Base-by-base conservation (phyloP, 2,329 filamentous ascomycete species). In the Raffaelea deltoideospora region DNA sequence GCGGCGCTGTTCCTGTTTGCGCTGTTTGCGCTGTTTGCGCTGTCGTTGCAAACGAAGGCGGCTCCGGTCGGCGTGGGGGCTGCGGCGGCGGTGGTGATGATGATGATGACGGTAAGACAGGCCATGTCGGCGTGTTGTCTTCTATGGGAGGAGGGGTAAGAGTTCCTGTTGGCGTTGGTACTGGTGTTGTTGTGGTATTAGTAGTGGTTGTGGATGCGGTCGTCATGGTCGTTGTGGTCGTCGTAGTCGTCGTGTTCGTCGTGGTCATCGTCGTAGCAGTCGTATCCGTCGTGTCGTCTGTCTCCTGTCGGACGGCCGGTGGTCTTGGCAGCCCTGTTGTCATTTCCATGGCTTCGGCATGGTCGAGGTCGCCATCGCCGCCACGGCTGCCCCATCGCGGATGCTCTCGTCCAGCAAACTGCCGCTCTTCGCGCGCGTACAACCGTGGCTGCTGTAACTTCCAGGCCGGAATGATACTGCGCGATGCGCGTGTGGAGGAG, bases 381-480 rank as follows among this genome's bases (percentile, higher is more conserved):
- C 19, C 39, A 26, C 22, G 34, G 34, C 39, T 23, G 24, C 37
- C 23, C 8, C 23, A 13, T 13, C 8, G 8, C 23, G 13, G 40
- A 6, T 31, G 41, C 22, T 45, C 41, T 9, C 37, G 43, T 31
- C 42, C 39, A 13, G 28, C 30, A 21, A 29, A 38, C 10, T 24
- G 34, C 21, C 31, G 39, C 19, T 31, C 31, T 4, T 42, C 41
- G 3, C 33, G 38, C 10, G 40, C 37, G 13, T 45, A 23, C 34
- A 43, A 37, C 29, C 44, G 44, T 29, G 41, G 38, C 34, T 48
- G 40, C 37, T 45, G 41, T 20, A 27, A 35, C 20, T 42, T 45
- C 52, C 50, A 53, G 5, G 43, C 43, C 6, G 49, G 47, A 15
- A 45, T n/a, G n/a, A n/a, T n/a, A n/a, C n/a, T n/a, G n/a, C n/a